phyloP scores from a whole-genome alignment of 2,329 filamentous ascomycete species.

The Ophiostoma triangulosporum region DNA sequence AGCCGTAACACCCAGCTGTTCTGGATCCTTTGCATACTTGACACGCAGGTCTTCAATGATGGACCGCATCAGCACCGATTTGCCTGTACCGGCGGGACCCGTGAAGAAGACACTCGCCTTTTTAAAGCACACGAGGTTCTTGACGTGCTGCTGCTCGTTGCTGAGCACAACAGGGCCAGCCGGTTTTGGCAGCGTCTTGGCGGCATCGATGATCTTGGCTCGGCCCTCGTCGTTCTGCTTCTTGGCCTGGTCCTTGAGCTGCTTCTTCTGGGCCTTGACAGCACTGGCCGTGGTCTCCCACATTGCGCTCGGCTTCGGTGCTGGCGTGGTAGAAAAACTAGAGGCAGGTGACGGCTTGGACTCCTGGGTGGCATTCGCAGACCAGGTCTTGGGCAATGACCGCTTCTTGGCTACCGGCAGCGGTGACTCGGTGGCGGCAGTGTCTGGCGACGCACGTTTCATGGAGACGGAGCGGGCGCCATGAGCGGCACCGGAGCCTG shows the following conservation, averaged over 20 bases:
- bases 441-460: constrained; percentile 31
- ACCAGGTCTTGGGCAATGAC: constrained; percentile 39
- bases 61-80: constrained; percentile 87
- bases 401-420: constrained; percentile 43
- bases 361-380: not conserved
- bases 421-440: constrained; percentile 17
- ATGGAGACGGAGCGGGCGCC: constrained; percentile 5
- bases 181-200: constrained; percentile 13
- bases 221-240: constrained; percentile 19
- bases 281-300: constrained; percentile 67
- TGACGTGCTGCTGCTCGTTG: constrained; percentile 71
- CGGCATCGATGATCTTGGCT: not conserved
- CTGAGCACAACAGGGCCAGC: constrained; percentile 55
- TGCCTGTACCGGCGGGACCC: constrained; percentile 89
- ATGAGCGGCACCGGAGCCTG: not conserved
- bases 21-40: constrained; percentile 64
- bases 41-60: constrained; percentile 71
- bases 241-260: constrained; percentile 51
- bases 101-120: constrained; percentile 94
- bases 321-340: constrained; percentile 20
- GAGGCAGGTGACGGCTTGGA: constrained; percentile 13
- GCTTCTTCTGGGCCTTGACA: constrained; percentile 65
- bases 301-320: constrained; percentile 26
- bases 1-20: constrained; percentile 82
- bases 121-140: constrained; percentile 67